Conservation (phyloP, 148 eudicot genomes). For the Rheum nobile region DNA sequence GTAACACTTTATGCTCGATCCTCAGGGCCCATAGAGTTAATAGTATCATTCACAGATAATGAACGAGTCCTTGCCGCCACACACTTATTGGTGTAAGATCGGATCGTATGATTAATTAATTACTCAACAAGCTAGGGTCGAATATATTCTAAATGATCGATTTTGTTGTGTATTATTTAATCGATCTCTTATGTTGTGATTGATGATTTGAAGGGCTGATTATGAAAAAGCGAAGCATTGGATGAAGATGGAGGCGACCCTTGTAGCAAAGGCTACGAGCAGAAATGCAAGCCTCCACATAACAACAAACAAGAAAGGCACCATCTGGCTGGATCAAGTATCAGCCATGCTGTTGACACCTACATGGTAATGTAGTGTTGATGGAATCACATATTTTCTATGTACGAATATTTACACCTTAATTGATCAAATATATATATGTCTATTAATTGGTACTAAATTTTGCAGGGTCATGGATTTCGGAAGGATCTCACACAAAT, state of each 20-base stretch:
- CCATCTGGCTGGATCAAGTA: slow-evolving; percentile 83
- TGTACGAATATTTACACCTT: no score
- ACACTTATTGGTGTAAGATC: slow-evolving; percentile 8
- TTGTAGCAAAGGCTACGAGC: slow-evolving; percentile 40
- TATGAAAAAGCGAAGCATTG: slow-evolving; percentile 33
- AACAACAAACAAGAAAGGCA: slow-evolving; percentile 42
- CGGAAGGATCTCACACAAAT: slow-evolving; percentile 63
- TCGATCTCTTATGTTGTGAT: no score
- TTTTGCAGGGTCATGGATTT: slow-evolving; percentile 77
- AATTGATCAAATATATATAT: not conserved
- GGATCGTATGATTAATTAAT: no score
- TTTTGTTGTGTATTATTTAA: no score
- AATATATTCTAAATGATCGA: no score
- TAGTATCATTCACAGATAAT: slow-evolving; percentile 14
- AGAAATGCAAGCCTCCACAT: slow-evolving; percentile 48
- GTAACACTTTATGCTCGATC: slow-evolving; percentile 15
- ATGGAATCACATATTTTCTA: not conserved
- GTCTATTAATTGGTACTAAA: not conserved
- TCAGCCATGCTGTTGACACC: slow-evolving; percentile 65
- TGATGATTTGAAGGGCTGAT: slow-evolving; percentile 24
- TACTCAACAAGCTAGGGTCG: no score
- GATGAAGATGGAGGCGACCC: slow-evolving; percentile 37
- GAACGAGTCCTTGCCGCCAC: slow-evolving; percentile 15
- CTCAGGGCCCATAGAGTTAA: slow-evolving; percentile 7
- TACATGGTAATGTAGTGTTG: slow-evolving; percentile 29